Evolutionary conservation across 1,284 basidiomycete genomes (phyloP), one percentile per base, ranked within the genome.

Genomic region (Fistulinella cinereoalba): DNA sequence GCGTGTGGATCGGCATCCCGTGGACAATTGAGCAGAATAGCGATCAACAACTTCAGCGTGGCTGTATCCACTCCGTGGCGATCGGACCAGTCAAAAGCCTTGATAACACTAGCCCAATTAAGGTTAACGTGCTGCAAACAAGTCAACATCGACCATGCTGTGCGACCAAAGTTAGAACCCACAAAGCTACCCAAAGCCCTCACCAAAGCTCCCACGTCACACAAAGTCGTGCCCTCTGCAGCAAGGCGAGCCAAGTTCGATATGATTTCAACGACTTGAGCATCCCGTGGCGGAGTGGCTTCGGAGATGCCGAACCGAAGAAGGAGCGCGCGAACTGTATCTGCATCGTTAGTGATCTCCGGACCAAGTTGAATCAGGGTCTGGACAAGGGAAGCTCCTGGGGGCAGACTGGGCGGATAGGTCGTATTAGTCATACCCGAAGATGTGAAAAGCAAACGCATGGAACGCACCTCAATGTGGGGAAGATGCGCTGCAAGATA

Each of bases 31-130:
- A 88, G 73, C 19, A 92, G 76, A 42, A 90, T 83, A 39, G 86
- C 86, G 42, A 92, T 88, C 53, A 91, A 69, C 40, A 92, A 74
- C 64, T 89, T 92, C 51, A 92, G 64, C 0, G 87, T 92, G 24
- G 85, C 83, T 1, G 88, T 90, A 64, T 92, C 89, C 15, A 92
- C 87, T 6, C 86, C 85, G 52, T 80, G 79, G 37, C 89, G 79
- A 62, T 90, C 85, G 13, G 81, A 73, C 67, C 81, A 77, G 70
- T 92, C 90, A 57, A 91, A 92, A 2, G 83, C 78, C 53, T 81
- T 80, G 57, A 92, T 84, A 46, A 91, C 81, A 45, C 75, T 80
- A 16, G 88, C 76, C 89, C 92, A 96, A 50, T 88, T 80, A 50
- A 94, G 69, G 31, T 74, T 71, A 29, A 75, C 72, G 61, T 79